These are phyloP conservation scores for Ettlia oleoabundans DNA, from an alignment of 139 green algal species.

Conservation along the genomic window DNA sequence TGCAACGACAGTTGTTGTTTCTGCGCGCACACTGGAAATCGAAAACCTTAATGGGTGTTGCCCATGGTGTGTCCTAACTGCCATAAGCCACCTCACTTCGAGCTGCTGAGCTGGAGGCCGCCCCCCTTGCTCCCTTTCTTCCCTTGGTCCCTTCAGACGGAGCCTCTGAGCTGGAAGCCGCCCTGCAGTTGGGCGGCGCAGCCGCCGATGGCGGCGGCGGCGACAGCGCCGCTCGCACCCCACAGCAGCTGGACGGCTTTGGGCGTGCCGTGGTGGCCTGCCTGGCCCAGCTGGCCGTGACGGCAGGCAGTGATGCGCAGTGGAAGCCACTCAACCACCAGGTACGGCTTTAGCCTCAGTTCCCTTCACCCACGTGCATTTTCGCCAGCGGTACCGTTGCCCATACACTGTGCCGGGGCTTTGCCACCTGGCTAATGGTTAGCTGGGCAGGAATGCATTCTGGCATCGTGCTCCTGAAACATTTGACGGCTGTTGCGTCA, in stretches of 20 bases:
- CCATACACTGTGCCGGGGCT: too few species aligned
- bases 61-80: too few species aligned
- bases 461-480: background rate
- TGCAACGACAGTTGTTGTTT: too few species aligned
- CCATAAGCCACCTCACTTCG: background rate
- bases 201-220: background rate
- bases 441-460: too few species aligned
- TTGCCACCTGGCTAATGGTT: too few species aligned
- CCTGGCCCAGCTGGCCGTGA: slow-evolving; percentile 80
- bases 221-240: background rate
- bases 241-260: slow-evolving; percentile 40
- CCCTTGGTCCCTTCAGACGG: background rate
- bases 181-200: background rate
- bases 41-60: too few species aligned
- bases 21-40: too few species aligned
- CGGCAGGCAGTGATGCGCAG: slow-evolving; percentile 69
- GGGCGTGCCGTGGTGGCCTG: slow-evolving; percentile 34
- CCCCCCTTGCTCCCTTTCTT: background rate
- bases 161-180: slow-evolving; percentile 10
- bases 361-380: too few species aligned
- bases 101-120: background rate
- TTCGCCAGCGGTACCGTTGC: too few species aligned
- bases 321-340: slow-evolving; percentile 91
- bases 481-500: background rate
- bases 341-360: slow-evolving; percentile 20